Evolutionary conservation across 805 yeast genomes (phyloP), one percentile per base, ranked within the genome.

Genomic region (Pichia membranifaciens): DNA sequence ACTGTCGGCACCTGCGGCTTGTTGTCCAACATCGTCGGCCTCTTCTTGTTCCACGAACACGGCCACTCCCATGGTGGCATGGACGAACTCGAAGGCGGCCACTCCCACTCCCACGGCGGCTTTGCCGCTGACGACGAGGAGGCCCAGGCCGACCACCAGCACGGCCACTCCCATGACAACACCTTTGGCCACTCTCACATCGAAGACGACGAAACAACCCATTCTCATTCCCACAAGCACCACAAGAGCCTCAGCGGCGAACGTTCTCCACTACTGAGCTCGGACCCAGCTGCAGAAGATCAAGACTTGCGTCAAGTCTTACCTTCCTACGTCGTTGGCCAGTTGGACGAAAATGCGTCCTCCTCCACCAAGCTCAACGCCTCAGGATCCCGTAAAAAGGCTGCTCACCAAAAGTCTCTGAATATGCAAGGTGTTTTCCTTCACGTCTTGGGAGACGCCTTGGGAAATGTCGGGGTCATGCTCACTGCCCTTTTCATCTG

Each of bases 341-440:
- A 52, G 28, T 34, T 61, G n/a, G 48, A 54, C 34, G 36, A 29
- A 18, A 16, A 17, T 13, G 15, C 33, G 17, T 20, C 15, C 15
- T 25, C 7, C 10, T 25, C 29, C 10, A 10, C 29, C 29, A n/a
- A 17, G 2, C 37, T 8, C 13, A 12, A 28, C 1, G 38, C 42
- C 12, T 16, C 45, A n/a, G 46, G 45, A 17, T 44, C 46, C 28
- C 53, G 58, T 41, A 56, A 45, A 38, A 34, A 43, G 18, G 12
- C 45, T 3, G 45, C 50, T 16, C 51, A 52, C 31, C 59, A 62
- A 29, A 79, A 76, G 60, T 86, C 96, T n/a, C 71, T 91, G 71
- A 91, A 93, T 67, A 91, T 91, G 97, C 90, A 87, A 58, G 99
- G 99, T 53, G 97, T 91, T 3, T 93, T 87, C 61, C 72, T 91